A percentile compares a stretch with the other conserved stretches of the same genome.
Evolutionary conservation across 2,329 filamentous ascomycete genomes (phyloP).

Genomic region (Diaporthe aspalathi): DNA sequence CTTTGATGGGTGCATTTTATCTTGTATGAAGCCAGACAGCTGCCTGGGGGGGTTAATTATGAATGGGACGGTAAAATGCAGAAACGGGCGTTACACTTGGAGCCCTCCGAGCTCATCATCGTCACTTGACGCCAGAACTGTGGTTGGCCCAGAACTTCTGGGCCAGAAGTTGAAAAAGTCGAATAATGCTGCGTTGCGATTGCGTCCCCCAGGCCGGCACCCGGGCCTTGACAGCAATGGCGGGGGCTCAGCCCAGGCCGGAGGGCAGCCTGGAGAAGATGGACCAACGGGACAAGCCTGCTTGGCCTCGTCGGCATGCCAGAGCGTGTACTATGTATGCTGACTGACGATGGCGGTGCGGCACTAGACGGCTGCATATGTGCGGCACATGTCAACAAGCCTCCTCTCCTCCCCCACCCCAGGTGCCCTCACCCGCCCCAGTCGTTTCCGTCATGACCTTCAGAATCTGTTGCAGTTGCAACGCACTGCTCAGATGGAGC

Average conservation of each 20-base stretch:
- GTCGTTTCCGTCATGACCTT: neutral
- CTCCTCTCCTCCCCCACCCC: neutral
- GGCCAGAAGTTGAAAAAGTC: conserved; percentile 36
- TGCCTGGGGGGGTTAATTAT: conserved; percentile 32
- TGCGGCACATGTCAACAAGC: neutral
- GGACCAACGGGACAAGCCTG: conserved; percentile 12
- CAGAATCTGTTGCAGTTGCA: neutral
- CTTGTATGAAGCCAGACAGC: conserved; percentile 19
- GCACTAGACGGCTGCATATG: conserved; percentile 7
- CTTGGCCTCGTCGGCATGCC: neutral
- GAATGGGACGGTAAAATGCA: neutral
- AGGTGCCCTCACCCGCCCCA: neutral
- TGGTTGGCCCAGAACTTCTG: neutral
- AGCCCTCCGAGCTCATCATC: neutral
- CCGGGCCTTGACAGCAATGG: neutral
- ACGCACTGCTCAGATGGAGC: neutral
- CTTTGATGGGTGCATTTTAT: conserved; percentile 1
- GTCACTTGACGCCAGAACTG: neutral
- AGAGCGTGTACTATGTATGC: neutral
- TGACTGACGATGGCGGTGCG: conserved; percentile 28
- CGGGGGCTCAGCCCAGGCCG: neutral
- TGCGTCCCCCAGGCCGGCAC: neutral
- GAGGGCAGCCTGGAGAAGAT: conserved; percentile 25
- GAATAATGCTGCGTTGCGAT: neutral
- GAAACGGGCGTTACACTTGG: conserved; percentile 5